A percentile compares a stretch with the other conserved stretches of the same genome.
These are phyloP conservation scores for Kentomonas sorsogonicus DNA, from an alignment of 208 protist species.

Conservation along the genomic window DNA sequence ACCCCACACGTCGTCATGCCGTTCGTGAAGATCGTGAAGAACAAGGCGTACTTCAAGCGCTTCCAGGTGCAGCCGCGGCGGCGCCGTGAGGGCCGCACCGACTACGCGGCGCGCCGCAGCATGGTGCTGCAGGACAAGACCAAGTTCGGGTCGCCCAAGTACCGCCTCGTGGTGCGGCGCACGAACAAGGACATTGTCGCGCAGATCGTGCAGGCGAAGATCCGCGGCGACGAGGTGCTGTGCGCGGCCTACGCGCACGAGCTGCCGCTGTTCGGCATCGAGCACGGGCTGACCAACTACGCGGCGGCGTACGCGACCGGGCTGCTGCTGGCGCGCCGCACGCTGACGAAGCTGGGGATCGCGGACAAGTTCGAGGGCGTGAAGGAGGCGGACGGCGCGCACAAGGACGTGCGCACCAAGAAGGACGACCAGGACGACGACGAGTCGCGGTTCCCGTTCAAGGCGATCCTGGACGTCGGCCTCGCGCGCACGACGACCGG, in stretches of 20 bases:
- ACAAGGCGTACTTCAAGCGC: conserved; percentile 98
- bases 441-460: conserved; percentile 94
- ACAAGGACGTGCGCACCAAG: conserved; percentile 73
- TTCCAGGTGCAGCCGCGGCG: conserved; percentile 97
- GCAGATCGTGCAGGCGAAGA: conserved; percentile 96
- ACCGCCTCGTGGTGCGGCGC: conserved; percentile 97
- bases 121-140: conserved; percentile 98
- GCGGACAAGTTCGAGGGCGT: conserved; percentile 93
- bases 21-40: conserved; percentile 90
- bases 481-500: conserved; percentile 96
- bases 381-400: conserved; percentile 85
- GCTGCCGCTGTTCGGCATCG: conserved; percentile 95
- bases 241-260: conserved; percentile 96
- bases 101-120: conserved; percentile 95
- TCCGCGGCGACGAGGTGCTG: conserved; percentile 94
- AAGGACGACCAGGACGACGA: conserved; percentile 81
- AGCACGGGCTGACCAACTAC: conserved; percentile 98
- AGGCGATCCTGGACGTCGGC: conserved; percentile 96
- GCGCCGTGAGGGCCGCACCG: conserved; percentile 98
- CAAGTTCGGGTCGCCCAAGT: conserved; percentile 98
- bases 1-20: too few species aligned
- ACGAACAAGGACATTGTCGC: conserved; percentile 97
- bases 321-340: conserved; percentile 96
- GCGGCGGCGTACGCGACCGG: conserved; percentile 96
- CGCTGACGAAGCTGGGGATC: conserved; percentile 94